Evolutionary conservation across 1,284 basidiomycete genomes (phyloP).

Genomic region (Chalciporus piperatoides): DNA sequence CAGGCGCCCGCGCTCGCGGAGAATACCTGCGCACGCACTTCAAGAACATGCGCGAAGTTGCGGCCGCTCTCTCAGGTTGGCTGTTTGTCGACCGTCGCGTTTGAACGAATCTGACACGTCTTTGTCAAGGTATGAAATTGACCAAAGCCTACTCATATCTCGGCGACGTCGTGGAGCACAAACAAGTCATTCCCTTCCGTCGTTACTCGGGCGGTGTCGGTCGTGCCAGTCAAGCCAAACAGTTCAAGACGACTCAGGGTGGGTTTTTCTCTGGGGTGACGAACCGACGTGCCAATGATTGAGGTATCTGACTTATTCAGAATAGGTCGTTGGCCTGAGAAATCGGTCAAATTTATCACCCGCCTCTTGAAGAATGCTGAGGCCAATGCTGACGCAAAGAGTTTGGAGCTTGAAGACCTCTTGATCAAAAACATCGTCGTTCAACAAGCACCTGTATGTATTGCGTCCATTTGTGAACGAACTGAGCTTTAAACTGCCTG

Average conservation of each 20-base stretch:
- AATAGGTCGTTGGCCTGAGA: constrained; percentile 98
- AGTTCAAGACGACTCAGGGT: constrained; percentile 98
- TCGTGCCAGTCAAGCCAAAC: constrained; percentile 95
- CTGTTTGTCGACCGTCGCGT: constrained; percentile 12
- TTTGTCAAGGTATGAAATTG: constrained; percentile 77
- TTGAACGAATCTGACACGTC: background rate
- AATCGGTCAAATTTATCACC: constrained; percentile 95
- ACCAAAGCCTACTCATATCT: constrained; percentile 97
- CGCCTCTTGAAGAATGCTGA: constrained; percentile 98
- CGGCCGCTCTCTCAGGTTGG: constrained; percentile 80
- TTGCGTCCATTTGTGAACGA: background rate
- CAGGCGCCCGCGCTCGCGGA: constrained; percentile 89
- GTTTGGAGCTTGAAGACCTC: constrained; percentile 89
- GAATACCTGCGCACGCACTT: constrained; percentile 99
- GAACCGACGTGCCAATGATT: background rate
- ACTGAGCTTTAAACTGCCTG: background rate
- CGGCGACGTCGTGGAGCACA: constrained; percentile 93
- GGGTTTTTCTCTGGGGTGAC: constrained; percentile 29
- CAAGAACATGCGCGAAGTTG: constrained; percentile 99
- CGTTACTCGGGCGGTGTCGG: constrained; percentile 97
- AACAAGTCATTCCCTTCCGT: constrained; percentile 96
- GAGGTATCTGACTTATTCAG: constrained; percentile 2
- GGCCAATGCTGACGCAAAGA: constrained; percentile 98
- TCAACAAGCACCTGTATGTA: constrained; percentile 91
- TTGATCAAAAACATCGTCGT: constrained; percentile 97